Percentiles rank a stretch among this genome's conserved stretches.
Evolutionary conservation across 768 basidiomycete genomes (phyloP).

Genomic region (Chiua virens): DNA sequence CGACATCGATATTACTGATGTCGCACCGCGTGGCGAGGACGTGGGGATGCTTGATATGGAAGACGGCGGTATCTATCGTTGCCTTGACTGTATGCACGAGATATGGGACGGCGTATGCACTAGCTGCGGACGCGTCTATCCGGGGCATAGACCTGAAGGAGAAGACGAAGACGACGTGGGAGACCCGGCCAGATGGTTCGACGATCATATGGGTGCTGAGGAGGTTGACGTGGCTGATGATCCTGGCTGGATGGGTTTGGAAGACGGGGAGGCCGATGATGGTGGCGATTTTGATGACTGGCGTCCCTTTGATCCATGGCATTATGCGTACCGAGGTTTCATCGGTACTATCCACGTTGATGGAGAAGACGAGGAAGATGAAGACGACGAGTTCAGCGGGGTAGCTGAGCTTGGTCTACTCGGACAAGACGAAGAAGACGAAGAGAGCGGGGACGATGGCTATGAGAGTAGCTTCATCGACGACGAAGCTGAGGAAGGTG

Average conservation of each 20-base stretch:
- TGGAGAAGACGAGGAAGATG: conserved; percentile 23
- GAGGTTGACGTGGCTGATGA: conserved; percentile 30
- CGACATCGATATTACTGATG: conserved; percentile 12
- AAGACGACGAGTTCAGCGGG: conserved; percentile 4
- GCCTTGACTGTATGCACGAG: conserved; percentile 75
- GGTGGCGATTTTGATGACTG: conserved; percentile 27
- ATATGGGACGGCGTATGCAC: conserved; percentile 71
- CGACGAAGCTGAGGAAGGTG: conserved; percentile 35
- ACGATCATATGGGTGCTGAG: conserved; percentile 39
- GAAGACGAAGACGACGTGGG: conserved; percentile 29
- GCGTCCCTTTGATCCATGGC: conserved; percentile 19
- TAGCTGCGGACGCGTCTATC: conserved; percentile 58
- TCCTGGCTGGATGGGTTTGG: conserved; percentile 34
- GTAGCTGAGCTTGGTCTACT: conserved; percentile 2
- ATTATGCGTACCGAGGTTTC: conserved; percentile 18
- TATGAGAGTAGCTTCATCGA: conserved; percentile 62
- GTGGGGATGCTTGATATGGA: conserved; percentile 71
- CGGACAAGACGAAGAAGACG: conserved; percentile 19
- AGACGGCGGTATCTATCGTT: conserved; percentile 77
- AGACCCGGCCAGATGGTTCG: conserved; percentile 34
- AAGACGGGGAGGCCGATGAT: conserved; percentile 35
- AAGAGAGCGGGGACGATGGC: conserved; percentile 34
- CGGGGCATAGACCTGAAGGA: conserved; percentile 42
- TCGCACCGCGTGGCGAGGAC: conserved; percentile 32
- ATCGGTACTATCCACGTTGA: conserved; percentile 19